Base-by-base conservation (phyloP, 1,284 basidiomycete species). In the Hypsizygus ulmarius region DNA sequence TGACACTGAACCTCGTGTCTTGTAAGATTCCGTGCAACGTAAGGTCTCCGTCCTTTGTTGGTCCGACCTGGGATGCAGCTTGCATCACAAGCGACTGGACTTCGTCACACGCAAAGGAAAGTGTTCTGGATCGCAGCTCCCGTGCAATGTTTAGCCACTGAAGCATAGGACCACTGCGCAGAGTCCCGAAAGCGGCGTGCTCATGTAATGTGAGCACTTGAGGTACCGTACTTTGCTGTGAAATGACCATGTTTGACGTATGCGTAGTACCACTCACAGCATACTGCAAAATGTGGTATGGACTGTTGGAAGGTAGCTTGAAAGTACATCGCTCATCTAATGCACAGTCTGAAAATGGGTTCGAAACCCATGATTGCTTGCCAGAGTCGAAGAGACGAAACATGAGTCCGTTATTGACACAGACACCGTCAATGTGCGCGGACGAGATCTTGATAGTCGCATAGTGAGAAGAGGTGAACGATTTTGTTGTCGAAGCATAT, bases 61-160 rank as follows among this genome's bases (percentile, higher is more conserved):
- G 61, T 1, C 78, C 78, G 0, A 71, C 63, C 49, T 79, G 74
- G 54, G 64, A 71, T 5, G 62, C 64, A 21, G 74, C 65, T 45
- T 77, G 75, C 8, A 55, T 59, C 1, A 77, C 15, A 2, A 80
- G 59, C 1, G 60, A 37, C 46, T 72, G 63, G 0, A 79, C 74
- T 19, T 69, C 72, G 2, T 65, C 59, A 1, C 59, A 51, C 15
- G 60, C 55, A 41, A 78, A 71, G 0, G 61, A 67, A 28, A 80
- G 54, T 0, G 53, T 52, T 25, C 64, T 61, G 11, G 65, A 62
- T 8, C 61, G 59, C 10, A 79, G 50, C 50, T 73, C 75, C 15
- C 70, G 63, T 4, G 67, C 56, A 12, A 79, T 70, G 48, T 79
- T 80, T 34, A 72, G 53, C 77, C 77, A 79, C 39, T 79, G 78